Percentiles rank a stretch among this genome's conserved stretches.
Evolutionary conservation across 306 rosid species (phyloP).

Genomic region (Glycine latifolia): DNA sequence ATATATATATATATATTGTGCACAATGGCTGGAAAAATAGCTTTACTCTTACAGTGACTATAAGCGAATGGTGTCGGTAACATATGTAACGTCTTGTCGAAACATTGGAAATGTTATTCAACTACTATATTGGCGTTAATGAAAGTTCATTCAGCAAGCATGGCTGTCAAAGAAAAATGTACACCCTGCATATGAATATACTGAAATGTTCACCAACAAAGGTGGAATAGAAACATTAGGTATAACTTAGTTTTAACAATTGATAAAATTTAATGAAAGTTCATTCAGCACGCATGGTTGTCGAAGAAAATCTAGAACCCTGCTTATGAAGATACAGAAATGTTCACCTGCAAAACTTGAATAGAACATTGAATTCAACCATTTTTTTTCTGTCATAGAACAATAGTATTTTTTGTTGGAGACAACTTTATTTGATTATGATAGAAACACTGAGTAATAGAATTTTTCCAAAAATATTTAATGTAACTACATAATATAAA

Average conservation of each 20-base stretch:
- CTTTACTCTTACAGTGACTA: neutral
- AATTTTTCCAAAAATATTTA: no score
- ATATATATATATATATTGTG: neutral
- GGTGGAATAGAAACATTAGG: neutral
- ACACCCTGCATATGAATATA: neutral
- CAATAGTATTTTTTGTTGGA: no score
- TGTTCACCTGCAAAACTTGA: neutral
- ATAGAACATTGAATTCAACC: neutral
- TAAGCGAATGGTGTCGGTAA: conserved; percentile 6
- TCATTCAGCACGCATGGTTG: neutral
- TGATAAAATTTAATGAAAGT: neutral
- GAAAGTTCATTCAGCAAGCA: neutral
- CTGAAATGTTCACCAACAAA: conserved; percentile 14
- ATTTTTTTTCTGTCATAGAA: no score
- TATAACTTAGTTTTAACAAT: neutral
- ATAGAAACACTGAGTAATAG: no score
- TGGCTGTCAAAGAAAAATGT: neutral
- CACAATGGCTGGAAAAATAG: neutral
- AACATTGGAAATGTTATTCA: neutral
- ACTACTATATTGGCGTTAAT: neutral
- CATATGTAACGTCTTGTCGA: neutral
- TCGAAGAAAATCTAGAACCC: neutral
- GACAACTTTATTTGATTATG: no score
- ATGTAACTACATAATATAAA: no score
- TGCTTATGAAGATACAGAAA: neutral